These are phyloP conservation scores for Combretum micranthum DNA, from an alignment of 345 rosid genomes.

Conservation along the genomic window DNA sequence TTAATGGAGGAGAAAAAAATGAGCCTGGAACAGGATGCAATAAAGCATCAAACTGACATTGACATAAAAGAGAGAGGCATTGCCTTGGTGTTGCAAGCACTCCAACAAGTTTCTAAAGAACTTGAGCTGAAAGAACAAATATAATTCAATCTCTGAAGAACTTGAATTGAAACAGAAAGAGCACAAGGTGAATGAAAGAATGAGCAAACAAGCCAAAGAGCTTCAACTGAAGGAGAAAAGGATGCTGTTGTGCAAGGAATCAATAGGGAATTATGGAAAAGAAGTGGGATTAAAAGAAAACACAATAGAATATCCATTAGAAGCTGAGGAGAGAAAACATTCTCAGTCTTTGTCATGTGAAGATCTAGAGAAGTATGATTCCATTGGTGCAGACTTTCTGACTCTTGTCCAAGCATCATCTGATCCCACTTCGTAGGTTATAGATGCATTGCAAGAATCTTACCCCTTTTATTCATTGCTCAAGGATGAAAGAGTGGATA, in stretches of 20 bases:
- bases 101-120: background rate
- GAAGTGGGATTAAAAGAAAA: background rate
- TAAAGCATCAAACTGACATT: background rate
- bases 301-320: background rate
- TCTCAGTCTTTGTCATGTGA: conserved; percentile 32
- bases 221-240: conserved; percentile 14
- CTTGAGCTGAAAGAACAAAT: conserved; percentile 1
- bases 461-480: conserved; percentile 17
- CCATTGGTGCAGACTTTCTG: conserved; percentile 17
- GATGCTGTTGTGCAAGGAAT: conserved; percentile 3
- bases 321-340: conserved; percentile 19
- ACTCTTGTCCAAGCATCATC: conserved; percentile 18
- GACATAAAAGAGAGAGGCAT: background rate
- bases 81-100: too few species aligned
- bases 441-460: conserved; percentile 37
- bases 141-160: conserved; percentile 12
- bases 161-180: conserved; percentile 12
- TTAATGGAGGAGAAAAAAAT: conserved; percentile 5
- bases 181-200: conserved; percentile 4
- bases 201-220: conserved; percentile 1
- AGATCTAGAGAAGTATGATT: conserved; percentile 18
- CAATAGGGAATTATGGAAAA: background rate
- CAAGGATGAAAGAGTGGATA: conserved; percentile 11
- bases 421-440: conserved; percentile 44
- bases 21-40: background rate